Evolutionary conservation across 2,329 filamentous ascomycete species (phyloP).

Genomic region (Xylaria arbuscula): DNA sequence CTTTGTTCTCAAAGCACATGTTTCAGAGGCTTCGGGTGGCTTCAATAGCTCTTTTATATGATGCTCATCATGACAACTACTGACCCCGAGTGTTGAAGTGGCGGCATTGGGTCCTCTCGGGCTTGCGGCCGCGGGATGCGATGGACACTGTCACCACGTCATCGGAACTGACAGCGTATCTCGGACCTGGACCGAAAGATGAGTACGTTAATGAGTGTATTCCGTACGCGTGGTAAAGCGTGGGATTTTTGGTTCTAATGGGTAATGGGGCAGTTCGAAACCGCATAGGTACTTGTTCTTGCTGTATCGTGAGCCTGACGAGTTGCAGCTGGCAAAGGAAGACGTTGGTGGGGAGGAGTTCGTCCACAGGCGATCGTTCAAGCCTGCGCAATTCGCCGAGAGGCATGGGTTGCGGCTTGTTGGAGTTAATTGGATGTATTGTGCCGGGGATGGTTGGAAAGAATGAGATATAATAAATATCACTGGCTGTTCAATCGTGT

Average conservation of each 20-base stretch:
- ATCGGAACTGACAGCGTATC: slow-evolving; percentile 55
- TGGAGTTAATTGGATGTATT: slow-evolving; percentile 59
- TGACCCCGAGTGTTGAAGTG: slow-evolving; percentile 46
- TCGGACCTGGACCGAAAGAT: slow-evolving; percentile 59
- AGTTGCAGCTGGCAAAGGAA: slow-evolving; percentile 52
- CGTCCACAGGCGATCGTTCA: slow-evolving; percentile 57
- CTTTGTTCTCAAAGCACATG: too few species aligned
- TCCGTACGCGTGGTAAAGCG: background rate
- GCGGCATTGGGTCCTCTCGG: slow-evolving; percentile 64
- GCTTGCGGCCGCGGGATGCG: slow-evolving; percentile 50
- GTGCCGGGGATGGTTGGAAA: slow-evolving; percentile 58
- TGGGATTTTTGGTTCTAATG: slow-evolving; percentile 14
- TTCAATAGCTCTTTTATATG: too few species aligned
- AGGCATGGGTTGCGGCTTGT: slow-evolving; percentile 55
- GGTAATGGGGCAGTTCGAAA: slow-evolving; percentile 54
- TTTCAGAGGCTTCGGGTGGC: too few species aligned
- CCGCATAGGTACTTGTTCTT: slow-evolving; percentile 62
- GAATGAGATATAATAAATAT: too few species aligned
- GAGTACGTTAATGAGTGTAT: slow-evolving; percentile 51
- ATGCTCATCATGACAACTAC: too few species aligned
- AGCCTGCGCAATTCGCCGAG: slow-evolving; percentile 54
- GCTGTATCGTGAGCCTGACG: slow-evolving; percentile 56
- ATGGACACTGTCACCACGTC: slow-evolving; percentile 27
- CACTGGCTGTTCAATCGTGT: too few species aligned
- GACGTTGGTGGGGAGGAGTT: slow-evolving; percentile 62